Base-by-base conservation (phyloP, 1,139 yeast genomes). In the Saccharomycopsis crataegensis region DNA sequence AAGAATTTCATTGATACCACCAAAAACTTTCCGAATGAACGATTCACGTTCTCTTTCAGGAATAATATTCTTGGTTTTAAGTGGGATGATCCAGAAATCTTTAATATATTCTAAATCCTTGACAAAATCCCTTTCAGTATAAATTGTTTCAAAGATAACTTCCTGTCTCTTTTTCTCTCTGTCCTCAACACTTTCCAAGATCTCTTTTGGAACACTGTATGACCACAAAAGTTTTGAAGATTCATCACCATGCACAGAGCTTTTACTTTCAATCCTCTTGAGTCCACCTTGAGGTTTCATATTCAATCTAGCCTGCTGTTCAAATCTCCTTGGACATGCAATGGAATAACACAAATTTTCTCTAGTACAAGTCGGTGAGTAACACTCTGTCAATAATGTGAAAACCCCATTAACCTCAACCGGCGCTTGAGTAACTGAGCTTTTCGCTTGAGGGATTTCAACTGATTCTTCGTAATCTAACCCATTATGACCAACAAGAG, bases 291-390 rank as follows among this genome's bases (percentile, higher is more conserved):
- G 87, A 7, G 95, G 90, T 67, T 89, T 88, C 80, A 88, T 76
- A 63, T 90, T 89, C 57, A 89, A 76, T 56, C 98, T 76, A 2
- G 96, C 96, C 65, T 93, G 98, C 67, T 93, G 99, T 68, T 93
- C 99, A 50, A 93, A 73, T 60, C 99, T 79, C 61, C 97, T 79
- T 9, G 99, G 99, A 70, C 99, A 93, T n/a, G 97, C 95, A 61
- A 93, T 91, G 53, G 96, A 86, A 69, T 93, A 93, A 70, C 99
- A 93, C 46, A 93, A 73, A 41, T 80, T 76, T 64, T 89, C 95
- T 54, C 96, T 74, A 4, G 96, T 85, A 71, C 99, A 93, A 0
- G 99, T 93, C 40, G 99, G 96, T 0, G 97, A 90, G 65, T 93
- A 93, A 70, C 99, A 93, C 63, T 91, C 96, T 0, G 98, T 88